phyloP scores from a whole-genome alignment of 108 stramenopile species.

The Discostella pseudostelligera region DNA sequence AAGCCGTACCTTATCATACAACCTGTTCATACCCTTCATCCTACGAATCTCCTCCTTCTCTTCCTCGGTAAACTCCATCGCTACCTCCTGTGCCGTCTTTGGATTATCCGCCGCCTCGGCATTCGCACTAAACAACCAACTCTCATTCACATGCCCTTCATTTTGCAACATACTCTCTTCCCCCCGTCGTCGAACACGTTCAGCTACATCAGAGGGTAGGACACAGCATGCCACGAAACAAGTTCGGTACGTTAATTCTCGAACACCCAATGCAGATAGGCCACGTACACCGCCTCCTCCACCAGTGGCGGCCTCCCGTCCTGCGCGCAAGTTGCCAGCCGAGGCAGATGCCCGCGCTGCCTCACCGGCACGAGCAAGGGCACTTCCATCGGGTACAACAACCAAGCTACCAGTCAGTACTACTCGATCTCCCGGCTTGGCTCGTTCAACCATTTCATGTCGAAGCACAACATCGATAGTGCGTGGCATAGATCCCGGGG shows the following conservation, averaged over 20 bases:
- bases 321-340: constrained; percentile 19
- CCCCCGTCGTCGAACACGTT: constrained; percentile 31
- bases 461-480: constrained; percentile 92
- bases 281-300: constrained; percentile 91
- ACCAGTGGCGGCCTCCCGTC: constrained; percentile 56
- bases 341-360: constrained; percentile 44
- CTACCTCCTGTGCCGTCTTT: constrained; percentile 77
- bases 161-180: constrained; percentile 10
- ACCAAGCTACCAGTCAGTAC: constrained; percentile 90
- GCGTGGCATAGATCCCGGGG: constrained; percentile 97
- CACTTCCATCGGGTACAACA: constrained; percentile 93
- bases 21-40: constrained; percentile 64
- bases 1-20: constrained; percentile 64
- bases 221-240: constrained; percentile 93
- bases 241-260: constrained; percentile 94
- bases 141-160: constrained; percentile 21
- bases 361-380: constrained; percentile 88
- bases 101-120: constrained; percentile 47
- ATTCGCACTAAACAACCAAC: constrained; percentile 32
- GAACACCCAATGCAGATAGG: constrained; percentile 87
- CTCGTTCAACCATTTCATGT: constrained; percentile 96
- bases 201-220: constrained; percentile 61
- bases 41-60: constrained; percentile 85
- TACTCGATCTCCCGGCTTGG: constrained; percentile 96
- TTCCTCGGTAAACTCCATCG: constrained; percentile 81